Evolutionary conservation across 2,329 filamentous ascomycete genomes (phyloP).

Genomic region (Chaetomiaceae sp.): DNA sequence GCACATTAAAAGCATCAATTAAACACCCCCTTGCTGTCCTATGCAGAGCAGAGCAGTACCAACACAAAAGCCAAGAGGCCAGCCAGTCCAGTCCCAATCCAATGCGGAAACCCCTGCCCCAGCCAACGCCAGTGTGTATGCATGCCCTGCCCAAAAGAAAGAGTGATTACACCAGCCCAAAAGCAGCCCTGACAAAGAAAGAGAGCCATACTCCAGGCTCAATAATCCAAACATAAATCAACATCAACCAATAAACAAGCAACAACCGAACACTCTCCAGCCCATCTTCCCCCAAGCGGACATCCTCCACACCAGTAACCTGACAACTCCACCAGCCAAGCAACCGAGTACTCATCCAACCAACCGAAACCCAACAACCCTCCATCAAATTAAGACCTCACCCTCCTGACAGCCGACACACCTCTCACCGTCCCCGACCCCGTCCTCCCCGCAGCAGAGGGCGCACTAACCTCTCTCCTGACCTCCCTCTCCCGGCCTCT

Average conservation of each 20-base stretch:
- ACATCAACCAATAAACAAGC: background rate
- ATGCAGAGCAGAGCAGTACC: background rate
- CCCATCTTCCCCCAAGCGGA: too few relatives aligned
- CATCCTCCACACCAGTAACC: background rate
- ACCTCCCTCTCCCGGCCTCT: slow-evolving; percentile 47
- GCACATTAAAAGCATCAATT: background rate
- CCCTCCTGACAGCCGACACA: slow-evolving; percentile 6
- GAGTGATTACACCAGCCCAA: background rate
- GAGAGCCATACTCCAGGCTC: background rate
- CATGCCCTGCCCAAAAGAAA: background rate
- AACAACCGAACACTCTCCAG: background rate
- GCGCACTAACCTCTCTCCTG: slow-evolving; percentile 47
- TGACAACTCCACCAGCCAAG: background rate
- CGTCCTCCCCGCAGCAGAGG: slow-evolving; percentile 20
- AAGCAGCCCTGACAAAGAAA: background rate
- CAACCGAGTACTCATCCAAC: background rate
- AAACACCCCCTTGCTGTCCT: slow-evolving; percentile 5
- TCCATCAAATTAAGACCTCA: slow-evolving; percentile 12
- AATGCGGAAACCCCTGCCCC: background rate
- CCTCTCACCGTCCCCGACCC: background rate
- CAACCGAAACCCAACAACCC: background rate
- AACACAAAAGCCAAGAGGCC: slow-evolving; percentile 1
- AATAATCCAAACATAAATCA: too few relatives aligned
- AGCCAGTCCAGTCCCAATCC: slow-evolving; percentile 4
- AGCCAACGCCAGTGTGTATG: background rate